phyloP scores from a whole-genome alignment of 2,329 filamentous ascomycete genomes.

The Diaporthe velutina region DNA sequence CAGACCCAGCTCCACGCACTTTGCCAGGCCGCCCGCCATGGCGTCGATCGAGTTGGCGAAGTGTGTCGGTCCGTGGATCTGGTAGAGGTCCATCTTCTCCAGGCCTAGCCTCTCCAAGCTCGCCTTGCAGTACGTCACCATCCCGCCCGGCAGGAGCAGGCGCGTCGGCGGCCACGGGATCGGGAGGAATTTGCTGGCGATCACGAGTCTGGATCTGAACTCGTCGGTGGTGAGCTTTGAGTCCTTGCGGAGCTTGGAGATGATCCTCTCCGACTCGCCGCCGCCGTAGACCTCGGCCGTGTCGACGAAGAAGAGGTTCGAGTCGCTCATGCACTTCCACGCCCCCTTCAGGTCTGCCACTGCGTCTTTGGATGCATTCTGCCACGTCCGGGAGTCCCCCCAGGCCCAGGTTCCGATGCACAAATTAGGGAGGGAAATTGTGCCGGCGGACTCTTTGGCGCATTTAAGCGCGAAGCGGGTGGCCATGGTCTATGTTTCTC shows the following conservation, averaged over 20 bases:
- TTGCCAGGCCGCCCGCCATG: conserved; percentile 55
- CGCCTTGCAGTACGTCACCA: conserved; percentile 52
- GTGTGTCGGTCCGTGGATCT: conserved; percentile 59
- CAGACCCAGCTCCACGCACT: conserved; percentile 56
- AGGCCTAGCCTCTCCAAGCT: conserved; percentile 54
- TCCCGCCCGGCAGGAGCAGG: conserved; percentile 44
- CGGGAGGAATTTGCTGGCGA: conserved; percentile 57
- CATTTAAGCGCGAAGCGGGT: conserved; percentile 40
- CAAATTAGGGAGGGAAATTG: conserved; percentile 51
- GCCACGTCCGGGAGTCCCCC: conserved; percentile 78
- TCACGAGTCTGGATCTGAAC: conserved; percentile 51
- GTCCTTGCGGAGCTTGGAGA: conserved; percentile 44
- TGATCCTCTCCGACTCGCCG: conserved; percentile 56
- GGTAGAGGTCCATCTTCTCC: conserved; percentile 48
- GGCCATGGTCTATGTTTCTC: conserved; percentile 24
- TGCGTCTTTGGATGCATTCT: conserved; percentile 80
- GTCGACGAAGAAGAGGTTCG: conserved; percentile 57
- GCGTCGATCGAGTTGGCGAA: conserved; percentile 51
- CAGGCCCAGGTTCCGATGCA: conserved; percentile 88
- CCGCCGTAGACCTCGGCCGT: conserved; percentile 58
- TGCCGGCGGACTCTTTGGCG: conserved; percentile 40
- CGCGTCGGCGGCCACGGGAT: conserved; percentile 42
- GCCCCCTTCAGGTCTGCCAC: conserved; percentile 74
- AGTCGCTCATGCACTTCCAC: conserved; percentile 52
- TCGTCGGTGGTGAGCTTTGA: conserved; percentile 51